Conservation (phyloP, 2,329 filamentous ascomycete species). For the Fusarium pilosicola region DNA sequence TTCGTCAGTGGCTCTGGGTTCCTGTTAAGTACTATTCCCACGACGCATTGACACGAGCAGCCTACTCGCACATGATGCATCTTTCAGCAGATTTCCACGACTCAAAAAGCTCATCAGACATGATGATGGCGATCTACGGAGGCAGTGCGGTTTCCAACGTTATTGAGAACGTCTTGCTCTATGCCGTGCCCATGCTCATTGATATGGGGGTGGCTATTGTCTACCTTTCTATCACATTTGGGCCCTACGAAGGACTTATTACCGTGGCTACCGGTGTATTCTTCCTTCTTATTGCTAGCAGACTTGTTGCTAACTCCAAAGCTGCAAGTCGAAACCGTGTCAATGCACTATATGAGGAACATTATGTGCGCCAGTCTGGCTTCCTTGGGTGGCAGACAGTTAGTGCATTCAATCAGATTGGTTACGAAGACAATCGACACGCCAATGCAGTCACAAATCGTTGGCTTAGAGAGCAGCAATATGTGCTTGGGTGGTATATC, state of each 20-base stretch:
- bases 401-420: slow-evolving; percentile 67
- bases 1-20: slow-evolving; percentile 66
- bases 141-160: slow-evolving; percentile 64
- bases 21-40: slow-evolving; percentile 68
- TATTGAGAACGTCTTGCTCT: slow-evolving; percentile 67
- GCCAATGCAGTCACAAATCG: slow-evolving; percentile 58
- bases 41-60: slow-evolving; percentile 63
- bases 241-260: slow-evolving; percentile 70
- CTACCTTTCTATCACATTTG: slow-evolving; percentile 68
- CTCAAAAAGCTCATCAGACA: slow-evolving; percentile 67
- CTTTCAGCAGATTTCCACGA: slow-evolving; percentile 71
- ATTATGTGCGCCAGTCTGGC: slow-evolving; percentile 64
- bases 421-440: slow-evolving; percentile 66
- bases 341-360: slow-evolving; percentile 64
- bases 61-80: slow-evolving; percentile 69
- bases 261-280: slow-evolving; percentile 67
- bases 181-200: slow-evolving; percentile 67
- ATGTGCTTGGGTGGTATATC: slow-evolving; percentile 57
- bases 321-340: slow-evolving; percentile 61
- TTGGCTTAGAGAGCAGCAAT: slow-evolving; percentile 52
- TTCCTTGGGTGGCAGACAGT: slow-evolving; percentile 70
- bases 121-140: slow-evolving; percentile 65
- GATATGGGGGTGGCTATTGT: slow-evolving; percentile 68
- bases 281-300: slow-evolving; percentile 64
- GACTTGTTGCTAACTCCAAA: slow-evolving; percentile 62